Percentiles rank a stretch among this genome's conserved stretches.
These are phyloP conservation scores for Talaromyces sp. DNA, from an alignment of 2,329 filamentous ascomycete species.

Conservation along the genomic window DNA sequence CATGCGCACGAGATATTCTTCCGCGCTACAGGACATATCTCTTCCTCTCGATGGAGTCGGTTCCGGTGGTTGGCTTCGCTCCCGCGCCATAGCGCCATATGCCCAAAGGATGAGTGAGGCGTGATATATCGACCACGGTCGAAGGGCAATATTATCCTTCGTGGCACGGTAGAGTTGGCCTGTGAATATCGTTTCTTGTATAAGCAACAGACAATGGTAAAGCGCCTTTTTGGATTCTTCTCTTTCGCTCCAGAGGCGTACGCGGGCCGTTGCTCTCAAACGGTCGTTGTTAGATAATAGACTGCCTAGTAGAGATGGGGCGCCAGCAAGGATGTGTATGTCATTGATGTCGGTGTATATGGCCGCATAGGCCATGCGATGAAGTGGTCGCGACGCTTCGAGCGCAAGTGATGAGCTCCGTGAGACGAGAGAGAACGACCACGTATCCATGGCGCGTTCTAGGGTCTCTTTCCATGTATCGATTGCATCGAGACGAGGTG, in stretches of 20 bases:
- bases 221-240: slow-evolving; percentile 24
- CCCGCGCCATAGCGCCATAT: slow-evolving; percentile 23
- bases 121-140: slow-evolving; percentile 28
- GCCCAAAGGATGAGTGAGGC: slow-evolving; percentile 27
- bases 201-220: slow-evolving; percentile 25
- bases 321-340: slow-evolving; percentile 27
- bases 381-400: slow-evolving; percentile 24
- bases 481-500: slow-evolving; percentile 16
- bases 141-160: slow-evolving; percentile 26
- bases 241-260: slow-evolving; percentile 24
- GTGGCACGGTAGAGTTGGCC: slow-evolving; percentile 23
- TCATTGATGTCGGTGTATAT: slow-evolving; percentile 29
- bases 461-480: slow-evolving; percentile 28
- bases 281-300: slow-evolving; percentile 21
- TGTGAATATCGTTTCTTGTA: slow-evolving; percentile 28
- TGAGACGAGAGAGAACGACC: slow-evolving; percentile 28
- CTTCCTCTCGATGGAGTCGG: background rate
- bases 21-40: slow-evolving; percentile 16
- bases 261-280: slow-evolving; percentile 21
- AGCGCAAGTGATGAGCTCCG: slow-evolving; percentile 25
- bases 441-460: slow-evolving; percentile 28
- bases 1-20: slow-evolving; percentile 25
- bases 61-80: slow-evolving; percentile 2
- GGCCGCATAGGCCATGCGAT: slow-evolving; percentile 28
- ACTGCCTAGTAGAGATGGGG: slow-evolving; percentile 25